Base-by-base conservation (phyloP, 2,329 filamentous ascomycete species). In the Fusarium goolgardi region DNA sequence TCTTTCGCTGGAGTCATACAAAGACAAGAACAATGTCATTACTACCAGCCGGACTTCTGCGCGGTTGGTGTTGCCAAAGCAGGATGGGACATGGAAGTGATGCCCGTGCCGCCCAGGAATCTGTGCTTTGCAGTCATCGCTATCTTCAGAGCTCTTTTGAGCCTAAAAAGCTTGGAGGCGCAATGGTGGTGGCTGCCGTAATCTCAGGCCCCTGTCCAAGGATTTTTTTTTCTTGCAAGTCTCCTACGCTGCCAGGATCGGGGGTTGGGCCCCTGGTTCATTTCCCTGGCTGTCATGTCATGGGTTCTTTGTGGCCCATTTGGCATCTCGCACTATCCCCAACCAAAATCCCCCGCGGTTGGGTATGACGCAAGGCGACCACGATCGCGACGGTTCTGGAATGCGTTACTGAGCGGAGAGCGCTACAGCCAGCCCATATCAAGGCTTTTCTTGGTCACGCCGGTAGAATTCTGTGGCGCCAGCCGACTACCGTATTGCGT, bases 311-410 rank as follows among this genome's bases (percentile, higher is more conserved):
- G 47, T 47, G 59, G 47, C 60, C 60, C 69, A 62, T 69, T 44
- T 49, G 39, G 37, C 60, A 56, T 62, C 59, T 62, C 63, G 63
- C 61, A 55, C 49, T 55, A 40, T 61, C 65, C 69, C 71, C 67
- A 67, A 64, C 47, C 64, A 59, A 65, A 65, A 47, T 4, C 40
- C 62, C 59, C 51, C 56, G 29, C 57, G 53, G 56, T 59, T 71
- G 55, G 63, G 63, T 67, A 74, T 74, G 72, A 74, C 72, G 70
- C 72, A 74, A 73, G 65, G 50, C 53, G 59, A 59, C 64, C 52
- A 57, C 62, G 52, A 59, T 62, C 49, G 57, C 62, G 59, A 59
- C 62, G 54, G 58, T 60, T 58, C 66, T 73, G 63, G 63, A 69
- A 72, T 63, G 64, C 60, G 53, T 68, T 59, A 55, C 54, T 53